These are phyloP conservation scores for Candida dajiaensis DNA, from an alignment of 805 yeast species.

Conservation along the genomic window DNA sequence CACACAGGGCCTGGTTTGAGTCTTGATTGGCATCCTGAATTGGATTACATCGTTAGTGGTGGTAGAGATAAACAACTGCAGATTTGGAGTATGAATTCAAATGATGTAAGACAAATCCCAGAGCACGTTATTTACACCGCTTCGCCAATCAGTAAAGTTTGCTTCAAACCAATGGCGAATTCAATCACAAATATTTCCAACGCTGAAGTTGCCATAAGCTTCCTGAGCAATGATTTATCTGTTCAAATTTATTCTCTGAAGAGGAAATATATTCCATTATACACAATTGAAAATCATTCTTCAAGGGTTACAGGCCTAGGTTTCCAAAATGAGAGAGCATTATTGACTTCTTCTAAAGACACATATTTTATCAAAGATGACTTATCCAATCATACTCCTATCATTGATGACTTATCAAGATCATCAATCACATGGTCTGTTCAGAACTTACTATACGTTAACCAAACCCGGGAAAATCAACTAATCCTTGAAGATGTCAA, in stretches of 20 bases:
- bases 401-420: conserved; percentile 45
- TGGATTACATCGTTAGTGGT: conserved; percentile 80
- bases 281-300: conserved; percentile 42
- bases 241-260: conserved; percentile 64
- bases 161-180: conserved; percentile 51
- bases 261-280: conserved; percentile 67
- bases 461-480: conserved; percentile 33
- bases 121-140: conserved; percentile 69
- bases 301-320: conserved; percentile 51
- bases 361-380: conserved; percentile 43
- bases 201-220: conserved; percentile 70
- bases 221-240: conserved; percentile 60
- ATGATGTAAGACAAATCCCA: conserved; percentile 41
- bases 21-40: conserved; percentile 80
- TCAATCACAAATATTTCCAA: conserved; percentile 36
- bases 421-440: conserved; percentile 57
- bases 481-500: conserved; percentile 31
- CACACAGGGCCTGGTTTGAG: conserved; percentile 90
- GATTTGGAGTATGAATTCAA: conserved; percentile 58
- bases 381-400: conserved; percentile 34
- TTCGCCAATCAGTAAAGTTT: conserved; percentile 70
- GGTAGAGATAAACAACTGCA: conserved; percentile 86
- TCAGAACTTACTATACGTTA: conserved; percentile 41
- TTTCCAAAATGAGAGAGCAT: conserved; percentile 40
- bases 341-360: conserved; percentile 50